These are phyloP conservation scores for Hygrocybe punicea DNA, from an alignment of 768 basidiomycete genomes.

Conservation along the genomic window DNA sequence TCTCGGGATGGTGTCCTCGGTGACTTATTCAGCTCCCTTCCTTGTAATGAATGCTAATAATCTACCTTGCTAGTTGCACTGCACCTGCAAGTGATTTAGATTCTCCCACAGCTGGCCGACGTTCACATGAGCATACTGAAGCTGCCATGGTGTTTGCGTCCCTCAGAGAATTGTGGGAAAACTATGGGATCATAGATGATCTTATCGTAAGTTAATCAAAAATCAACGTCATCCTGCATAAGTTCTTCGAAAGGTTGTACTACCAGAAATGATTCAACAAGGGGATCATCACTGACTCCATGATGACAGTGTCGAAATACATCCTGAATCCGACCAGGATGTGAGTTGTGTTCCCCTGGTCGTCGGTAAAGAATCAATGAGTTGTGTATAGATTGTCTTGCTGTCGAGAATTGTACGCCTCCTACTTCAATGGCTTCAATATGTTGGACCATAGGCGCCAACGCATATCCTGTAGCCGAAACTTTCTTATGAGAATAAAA, in stretches of 20 bases:
- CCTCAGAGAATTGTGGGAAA: slow-evolving; percentile 25
- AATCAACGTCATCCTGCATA: not conserved
- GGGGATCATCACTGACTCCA: not conserved
- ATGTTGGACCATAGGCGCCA: too few relatives aligned
- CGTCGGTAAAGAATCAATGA: too few relatives aligned
- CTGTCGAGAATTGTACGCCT: too few relatives aligned
- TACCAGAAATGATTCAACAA: not conserved
- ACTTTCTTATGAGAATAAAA: too few relatives aligned
- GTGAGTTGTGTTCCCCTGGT: not conserved
- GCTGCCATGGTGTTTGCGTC: slow-evolving; percentile 16
- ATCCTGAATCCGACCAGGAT: not conserved
- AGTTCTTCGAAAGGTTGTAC: not conserved
- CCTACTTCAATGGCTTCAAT: too few relatives aligned
- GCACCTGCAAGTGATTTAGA: slow-evolving; percentile 24
- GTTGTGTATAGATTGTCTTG: too few relatives aligned
- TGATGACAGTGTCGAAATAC: not conserved
- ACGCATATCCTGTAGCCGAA: too few relatives aligned
- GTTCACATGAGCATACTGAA: slow-evolving; percentile 19
- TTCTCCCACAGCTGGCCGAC: slow-evolving; percentile 13
- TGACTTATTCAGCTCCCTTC: slow-evolving; percentile 8
- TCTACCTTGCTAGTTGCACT: slow-evolving; percentile 22
- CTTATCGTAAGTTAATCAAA: slow-evolving; percentile 23
- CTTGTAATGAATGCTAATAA: slow-evolving; percentile 6
- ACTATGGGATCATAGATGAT: slow-evolving; percentile 32
- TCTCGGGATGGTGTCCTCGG: slow-evolving; percentile 38